Base-by-base conservation (phyloP, 495 filamentous ascomycete species). In the Penicillium pancosmium region DNA sequence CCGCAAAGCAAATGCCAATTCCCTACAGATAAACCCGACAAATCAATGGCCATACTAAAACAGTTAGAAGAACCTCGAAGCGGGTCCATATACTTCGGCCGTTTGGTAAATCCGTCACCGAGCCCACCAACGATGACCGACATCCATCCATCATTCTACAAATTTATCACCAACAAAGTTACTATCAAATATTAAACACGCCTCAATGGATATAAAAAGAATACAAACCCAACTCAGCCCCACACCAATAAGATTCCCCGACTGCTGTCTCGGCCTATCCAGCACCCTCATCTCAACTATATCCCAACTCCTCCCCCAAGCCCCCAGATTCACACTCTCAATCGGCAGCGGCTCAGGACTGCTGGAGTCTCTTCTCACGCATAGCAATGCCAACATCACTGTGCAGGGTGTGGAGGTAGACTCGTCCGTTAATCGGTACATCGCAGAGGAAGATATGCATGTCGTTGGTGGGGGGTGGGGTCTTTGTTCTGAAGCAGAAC, bases 321-420 rank as follows among this genome's bases (percentile, higher is more conserved):
- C 59, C 15, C 78, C 81, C 4, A 57, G 16, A 6, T 69, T 78
- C 61, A 75, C 71, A 7, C 57, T 84, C 41, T 86, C 84, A 2
- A 71, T 86, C 16, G 84, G 84, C 57, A 79, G 78, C 57, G 84
- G 84, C 43, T 75, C 68, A 19, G 84, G 82, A 11, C 68, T 85
- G 4, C 69, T 86, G 0, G 84, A 86, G 68, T 73, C 74, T 3
- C 63, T 83, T 0, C 63, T 86, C 18, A 44, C 71, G 0, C 53
- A 72, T 11, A 47, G 53, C 15, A 53, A 71, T 43, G 44, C 59
- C 12, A 21, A 56, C 8, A 34, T 77, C 31, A 57, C 66, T 11
- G 51, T 85, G 0, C 59, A 69, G 10, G 81, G 79, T 2, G 75
- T 84, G 8, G 82, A 85, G 46, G 79, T 84, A 18, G 56, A 56